phyloP scores from a whole-genome alignment of 208 protist genomes.

The Leishmania lainsoni region DNA sequence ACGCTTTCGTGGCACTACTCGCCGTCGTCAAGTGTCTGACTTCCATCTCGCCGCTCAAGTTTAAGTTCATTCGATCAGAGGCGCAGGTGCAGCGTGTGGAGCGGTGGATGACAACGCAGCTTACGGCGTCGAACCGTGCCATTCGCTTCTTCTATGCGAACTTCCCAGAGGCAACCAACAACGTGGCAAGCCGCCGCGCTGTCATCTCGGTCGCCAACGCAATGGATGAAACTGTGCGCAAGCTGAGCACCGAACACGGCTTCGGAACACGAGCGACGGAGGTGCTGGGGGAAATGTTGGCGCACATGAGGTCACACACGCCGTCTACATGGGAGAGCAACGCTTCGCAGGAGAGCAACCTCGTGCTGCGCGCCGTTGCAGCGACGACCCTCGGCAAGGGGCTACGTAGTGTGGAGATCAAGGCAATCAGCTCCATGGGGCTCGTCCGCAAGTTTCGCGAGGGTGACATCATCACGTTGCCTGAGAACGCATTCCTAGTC shows the following conservation, averaged over 20 bases:
- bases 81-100: conserved; percentile 60
- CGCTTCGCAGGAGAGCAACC: conserved; percentile 52
- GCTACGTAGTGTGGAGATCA: conserved; percentile 54
- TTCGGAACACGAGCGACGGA: conserved; percentile 46
- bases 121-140: conserved; percentile 44
- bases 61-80: conserved; percentile 49
- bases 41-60: conserved; percentile 55
- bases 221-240: conserved; percentile 43
- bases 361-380: conserved; percentile 65
- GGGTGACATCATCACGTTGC: conserved; percentile 61
- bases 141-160: conserved; percentile 79
- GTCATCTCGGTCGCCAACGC: conserved; percentile 61
- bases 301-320: conserved; percentile 46
- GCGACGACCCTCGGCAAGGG: conserved; percentile 66
- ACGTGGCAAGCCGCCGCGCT: conserved; percentile 63
- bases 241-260: conserved; percentile 58
- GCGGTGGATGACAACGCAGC: conserved; percentile 58
- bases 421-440: conserved; percentile 71
- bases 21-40: conserved; percentile 68
- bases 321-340: conserved; percentile 58
- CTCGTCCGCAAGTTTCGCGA: conserved; percentile 61
- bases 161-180: conserved; percentile 74
- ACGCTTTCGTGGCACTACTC: conserved; percentile 80
- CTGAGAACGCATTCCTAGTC: conserved; percentile 71
- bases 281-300: conserved; percentile 41